phyloP scores from a whole-genome alignment of 768 basidiomycete genomes.

The Mycena albidolilacea region DNA sequence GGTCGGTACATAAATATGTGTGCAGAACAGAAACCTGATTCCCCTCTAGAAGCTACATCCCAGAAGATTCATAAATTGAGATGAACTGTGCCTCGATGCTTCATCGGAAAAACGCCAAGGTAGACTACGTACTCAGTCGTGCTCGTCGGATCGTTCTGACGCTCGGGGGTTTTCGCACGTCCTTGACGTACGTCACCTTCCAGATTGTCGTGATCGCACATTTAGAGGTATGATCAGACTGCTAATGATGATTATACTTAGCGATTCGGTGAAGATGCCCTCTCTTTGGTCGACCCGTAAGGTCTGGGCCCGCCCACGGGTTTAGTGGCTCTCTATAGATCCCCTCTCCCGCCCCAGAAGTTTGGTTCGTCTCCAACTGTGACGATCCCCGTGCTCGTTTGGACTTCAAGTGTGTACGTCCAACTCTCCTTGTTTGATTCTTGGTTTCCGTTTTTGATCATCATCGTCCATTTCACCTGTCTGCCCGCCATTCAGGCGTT shows the following conservation, averaged over 20 bases:
- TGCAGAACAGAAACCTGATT: conserved; percentile 12
- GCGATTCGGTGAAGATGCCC: too few relatives aligned
- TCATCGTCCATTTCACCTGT: conserved; percentile 20
- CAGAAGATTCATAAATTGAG: too few relatives aligned
- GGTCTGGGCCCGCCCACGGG: too few relatives aligned
- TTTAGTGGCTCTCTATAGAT: neutral
- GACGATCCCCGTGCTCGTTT: too few relatives aligned
- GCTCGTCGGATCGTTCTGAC: conserved; percentile 17
- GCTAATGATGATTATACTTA: too few relatives aligned
- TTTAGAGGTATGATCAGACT: too few relatives aligned
- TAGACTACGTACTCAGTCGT: conserved; percentile 7
- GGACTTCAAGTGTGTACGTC: neutral
- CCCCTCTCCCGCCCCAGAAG: neutral
- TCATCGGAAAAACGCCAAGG: conserved; percentile 15
- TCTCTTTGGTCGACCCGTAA: too few relatives aligned
- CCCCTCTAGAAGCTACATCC: too few relatives aligned
- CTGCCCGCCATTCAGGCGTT: neutral
- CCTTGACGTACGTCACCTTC: conserved; percentile 2
- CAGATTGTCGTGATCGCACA: too few relatives aligned
- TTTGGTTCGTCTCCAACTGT: neutral
- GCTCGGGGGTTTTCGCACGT: neutral
- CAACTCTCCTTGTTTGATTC: conserved; percentile 11
- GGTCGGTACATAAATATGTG: neutral
- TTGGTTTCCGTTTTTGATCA: conserved; percentile 4
- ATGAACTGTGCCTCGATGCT: neutral